Base-by-base conservation (phyloP, 2,329 filamentous ascomycete genomes). In the Coniochaeta hoffmannii region DNA sequence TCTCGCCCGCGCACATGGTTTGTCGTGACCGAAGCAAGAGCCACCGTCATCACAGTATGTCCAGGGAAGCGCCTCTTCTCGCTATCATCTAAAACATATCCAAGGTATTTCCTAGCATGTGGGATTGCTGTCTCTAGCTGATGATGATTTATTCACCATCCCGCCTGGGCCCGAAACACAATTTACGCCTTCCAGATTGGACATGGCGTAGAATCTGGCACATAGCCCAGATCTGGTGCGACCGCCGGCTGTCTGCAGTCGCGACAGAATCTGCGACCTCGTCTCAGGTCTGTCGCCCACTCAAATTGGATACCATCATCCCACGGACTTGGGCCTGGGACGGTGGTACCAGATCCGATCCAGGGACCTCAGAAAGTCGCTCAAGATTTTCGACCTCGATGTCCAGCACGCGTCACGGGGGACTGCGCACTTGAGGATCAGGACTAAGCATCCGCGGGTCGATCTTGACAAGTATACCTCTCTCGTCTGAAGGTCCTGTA, bases 181-280 rank as follows among this genome's bases (percentile, higher is more conserved):
- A 51, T 32, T n/a, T 22, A 31, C 17, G 6, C 15, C 10, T 51
- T 22, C 49, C 49, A 51, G 49, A 51, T 51, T 19, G 11, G 28
- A 46, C 22, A 46, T 50, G 30, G 53, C 32, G 53, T 49, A 54
- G 34, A 34, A 14, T 22, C 53, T 54, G 53, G 36, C 36, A 32
- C 53, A 54, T 41, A 31, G 22, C 53, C 50, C 17, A 46, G 53
- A 54, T 54, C 53, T 54, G n/a, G 38, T 49, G 26, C 19, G 41
- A 41, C 24, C 15, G 30, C 9, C 59, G 54, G 53, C 36, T 31
- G 31, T 41, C 54, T 56, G 56, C 52, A 54, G 34, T 53, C 35
- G 54, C 44, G 54, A 54, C 53, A 41, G 31, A 22, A 51, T 51
- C 49, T 51, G 49, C 49, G 49, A 51, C 49, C 44, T 38, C 38